These are phyloP conservation scores for Orbilia oligospora DNA, from an alignment of 2,329 filamentous ascomycete species.

Conservation along the genomic window DNA sequence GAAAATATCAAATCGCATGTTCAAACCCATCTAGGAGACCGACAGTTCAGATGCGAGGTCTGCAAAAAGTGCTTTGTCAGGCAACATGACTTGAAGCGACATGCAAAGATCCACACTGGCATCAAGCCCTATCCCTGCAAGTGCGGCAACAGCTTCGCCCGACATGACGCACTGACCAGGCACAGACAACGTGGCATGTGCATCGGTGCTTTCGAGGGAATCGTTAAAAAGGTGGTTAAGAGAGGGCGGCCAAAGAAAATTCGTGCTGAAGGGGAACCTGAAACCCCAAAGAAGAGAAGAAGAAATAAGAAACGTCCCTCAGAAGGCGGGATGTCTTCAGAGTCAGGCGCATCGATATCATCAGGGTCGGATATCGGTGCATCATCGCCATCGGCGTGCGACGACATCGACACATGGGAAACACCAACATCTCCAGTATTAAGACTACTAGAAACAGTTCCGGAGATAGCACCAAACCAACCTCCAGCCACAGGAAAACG, in stretches of 20 bases:
- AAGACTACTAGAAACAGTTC: slow-evolving; percentile 49
- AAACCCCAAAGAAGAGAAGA: slow-evolving; percentile 51
- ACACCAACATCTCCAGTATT: slow-evolving; percentile 43
- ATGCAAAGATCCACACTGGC: slow-evolving; percentile 96
- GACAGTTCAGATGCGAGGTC: slow-evolving; percentile 92
- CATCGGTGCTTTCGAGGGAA: slow-evolving; percentile 90
- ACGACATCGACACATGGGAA: slow-evolving; percentile 56
- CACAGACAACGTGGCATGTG: slow-evolving; percentile 98
- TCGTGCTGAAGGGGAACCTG: slow-evolving; percentile 52
- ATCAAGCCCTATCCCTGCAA: slow-evolving; percentile 95
- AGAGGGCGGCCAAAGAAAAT: slow-evolving; percentile 69
- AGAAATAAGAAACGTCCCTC: slow-evolving; percentile 50
- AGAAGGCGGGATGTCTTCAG: slow-evolving; percentile 44
- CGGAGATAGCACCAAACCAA: slow-evolving; percentile 44
- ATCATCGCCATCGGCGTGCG: slow-evolving; percentile 54
- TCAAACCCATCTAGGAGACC: slow-evolving; percentile 95
- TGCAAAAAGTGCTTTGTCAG: slow-evolving; percentile 97
- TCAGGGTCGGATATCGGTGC: slow-evolving; percentile 55
- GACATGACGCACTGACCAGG: slow-evolving; percentile 93
- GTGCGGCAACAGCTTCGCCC: slow-evolving; percentile 93
- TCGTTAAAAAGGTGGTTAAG: slow-evolving; percentile 77
- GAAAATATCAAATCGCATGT: slow-evolving; percentile 99
- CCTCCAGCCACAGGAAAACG: slow-evolving; percentile 41
- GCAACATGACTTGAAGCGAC: slow-evolving; percentile 95
- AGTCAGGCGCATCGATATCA: slow-evolving; percentile 55